Percentiles rank a stretch among this genome's conserved stretches.
Evolutionary conservation across 768 basidiomycete genomes (phyloP).

Genomic region (Suillus luteus): DNA sequence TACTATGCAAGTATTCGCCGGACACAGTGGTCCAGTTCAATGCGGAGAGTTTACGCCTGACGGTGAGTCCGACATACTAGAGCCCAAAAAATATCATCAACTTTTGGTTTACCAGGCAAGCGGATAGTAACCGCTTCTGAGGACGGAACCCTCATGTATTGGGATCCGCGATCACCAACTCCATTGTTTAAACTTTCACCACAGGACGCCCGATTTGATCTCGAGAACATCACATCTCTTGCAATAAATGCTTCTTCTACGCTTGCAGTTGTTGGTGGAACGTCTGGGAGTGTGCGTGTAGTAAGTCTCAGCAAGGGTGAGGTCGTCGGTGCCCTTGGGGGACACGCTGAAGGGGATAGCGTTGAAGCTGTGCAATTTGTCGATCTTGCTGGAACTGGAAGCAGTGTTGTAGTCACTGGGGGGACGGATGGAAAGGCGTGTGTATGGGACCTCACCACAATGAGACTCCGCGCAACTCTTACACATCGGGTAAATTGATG

Average conservation of each 20-base stretch:
- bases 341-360: constrained; percentile 85
- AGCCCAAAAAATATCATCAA: background rate
- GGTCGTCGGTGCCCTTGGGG: constrained; percentile 73
- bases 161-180: constrained; percentile 83
- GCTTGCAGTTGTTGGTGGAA: constrained; percentile 88
- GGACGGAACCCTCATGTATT: constrained; percentile 80
- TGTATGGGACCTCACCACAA: constrained; percentile 92
- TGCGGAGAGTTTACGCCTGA: constrained; percentile 93
- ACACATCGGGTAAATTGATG: constrained; percentile 68
- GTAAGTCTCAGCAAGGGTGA: constrained; percentile 87
- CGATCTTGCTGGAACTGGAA: constrained; percentile 63
- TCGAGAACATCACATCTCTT: constrained; percentile 85
- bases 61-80: constrained; percentile 44
- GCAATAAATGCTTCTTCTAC: constrained; percentile 86
- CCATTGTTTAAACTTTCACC: constrained; percentile 82
- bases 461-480: constrained; percentile 79
- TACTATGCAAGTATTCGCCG: constrained; percentile 95
- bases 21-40: constrained; percentile 81
- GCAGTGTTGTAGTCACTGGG: constrained; percentile 74
- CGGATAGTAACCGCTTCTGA: constrained; percentile 85
- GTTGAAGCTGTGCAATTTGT: constrained; percentile 87
- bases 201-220: constrained; percentile 69
- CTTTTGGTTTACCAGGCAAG: constrained; percentile 57
- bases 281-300: constrained; percentile 82
- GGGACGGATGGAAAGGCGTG: constrained; percentile 93